Conservation (phyloP, 2,329 filamentous ascomycete genomes). For the Trichoderma breve region DNA sequence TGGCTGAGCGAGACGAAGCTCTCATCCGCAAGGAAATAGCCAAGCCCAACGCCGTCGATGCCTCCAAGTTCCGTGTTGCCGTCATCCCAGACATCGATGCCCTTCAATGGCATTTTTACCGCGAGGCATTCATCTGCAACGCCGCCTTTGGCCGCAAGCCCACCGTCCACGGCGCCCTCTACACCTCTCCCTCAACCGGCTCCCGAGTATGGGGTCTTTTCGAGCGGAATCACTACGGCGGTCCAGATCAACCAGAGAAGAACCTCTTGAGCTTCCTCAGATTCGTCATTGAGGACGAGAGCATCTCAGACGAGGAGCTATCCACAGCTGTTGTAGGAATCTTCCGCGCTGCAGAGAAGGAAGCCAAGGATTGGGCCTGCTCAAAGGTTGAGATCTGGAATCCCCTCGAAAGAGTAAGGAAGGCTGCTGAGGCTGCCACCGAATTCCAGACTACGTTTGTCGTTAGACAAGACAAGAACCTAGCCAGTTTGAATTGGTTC, state of each 20-base stretch:
- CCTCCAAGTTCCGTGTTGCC: constrained; percentile 34
- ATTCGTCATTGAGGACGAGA: constrained; percentile 61
- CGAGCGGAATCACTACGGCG: constrained; percentile 63
- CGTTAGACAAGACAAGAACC: constrained; percentile 62
- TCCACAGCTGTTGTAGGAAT: constrained; percentile 59
- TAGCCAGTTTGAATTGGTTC: constrained; percentile 72
- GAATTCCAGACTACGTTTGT: constrained; percentile 51
- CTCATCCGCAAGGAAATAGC: constrained; percentile 56
- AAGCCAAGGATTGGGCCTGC: constrained; percentile 71
- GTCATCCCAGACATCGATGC: constrained; percentile 34
- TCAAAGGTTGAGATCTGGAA: constrained; percentile 80
- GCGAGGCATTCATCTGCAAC: constrained; percentile 74
- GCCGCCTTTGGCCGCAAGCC: constrained; percentile 59
- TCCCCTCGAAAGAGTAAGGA: constrained; percentile 55
- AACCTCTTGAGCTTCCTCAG: constrained; percentile 71
- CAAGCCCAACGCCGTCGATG: constrained; percentile 19
- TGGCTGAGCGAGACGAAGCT: constrained; percentile 64
- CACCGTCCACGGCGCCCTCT: constrained; percentile 67
- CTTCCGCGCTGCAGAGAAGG: constrained; percentile 62
- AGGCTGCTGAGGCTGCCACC: constrained; percentile 44
- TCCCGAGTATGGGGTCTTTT: constrained; percentile 72
- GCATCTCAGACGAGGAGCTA: constrained; percentile 42
- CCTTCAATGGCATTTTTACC: constrained; percentile 61
- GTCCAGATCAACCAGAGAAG: constrained; percentile 50
- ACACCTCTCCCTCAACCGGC: constrained; percentile 46